Conservation (phyloP, 1,139 yeast species). For the Candida sp. region DNA sequence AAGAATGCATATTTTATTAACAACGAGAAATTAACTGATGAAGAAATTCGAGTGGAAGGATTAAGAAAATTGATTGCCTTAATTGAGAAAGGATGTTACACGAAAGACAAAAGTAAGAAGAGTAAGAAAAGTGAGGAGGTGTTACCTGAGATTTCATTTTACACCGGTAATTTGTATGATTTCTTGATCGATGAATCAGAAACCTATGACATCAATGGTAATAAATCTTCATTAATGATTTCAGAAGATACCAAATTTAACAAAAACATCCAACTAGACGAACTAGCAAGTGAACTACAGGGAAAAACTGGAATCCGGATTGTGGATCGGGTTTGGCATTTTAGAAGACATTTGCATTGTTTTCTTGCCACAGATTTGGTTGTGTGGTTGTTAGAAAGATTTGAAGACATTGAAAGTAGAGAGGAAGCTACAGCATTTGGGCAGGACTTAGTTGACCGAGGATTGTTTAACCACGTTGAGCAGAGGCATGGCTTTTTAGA, state of each 20-base stretch:
- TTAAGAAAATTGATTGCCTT: conserved; percentile 65
- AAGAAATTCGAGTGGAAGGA: conserved; percentile 88
- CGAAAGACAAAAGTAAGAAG: conserved; percentile 38
- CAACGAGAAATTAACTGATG: conserved; percentile 68
- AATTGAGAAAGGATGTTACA: conserved; percentile 58
- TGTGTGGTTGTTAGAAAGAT: conserved; percentile 76
- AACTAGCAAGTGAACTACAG: conserved; percentile 66
- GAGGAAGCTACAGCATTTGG: conserved; percentile 86
- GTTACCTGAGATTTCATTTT: conserved; percentile 75
- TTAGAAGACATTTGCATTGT: conserved; percentile 73
- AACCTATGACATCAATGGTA: conserved; percentile 32
- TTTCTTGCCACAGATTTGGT: conserved; percentile 86
- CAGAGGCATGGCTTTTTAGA: conserved; percentile 80
- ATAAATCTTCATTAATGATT: conserved; percentile 32
- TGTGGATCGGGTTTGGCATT: conserved; percentile 89
- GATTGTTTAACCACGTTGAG: conserved; percentile 78
- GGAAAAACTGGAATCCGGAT: conserved; percentile 60
- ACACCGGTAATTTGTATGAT: conserved; percentile 79
- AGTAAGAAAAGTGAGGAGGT: conserved; percentile 43
- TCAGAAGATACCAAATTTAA: conserved; percentile 31
- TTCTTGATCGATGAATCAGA: conserved; percentile 46
- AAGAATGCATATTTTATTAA: conserved; percentile 48
- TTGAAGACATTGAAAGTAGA: conserved; percentile 73
- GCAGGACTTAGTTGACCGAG: conserved; percentile 66
- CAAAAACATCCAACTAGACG: conserved; percentile 33